Base-by-base conservation (phyloP, 2,329 filamentous ascomycete species). In the Colletotrichum filicis region DNA sequence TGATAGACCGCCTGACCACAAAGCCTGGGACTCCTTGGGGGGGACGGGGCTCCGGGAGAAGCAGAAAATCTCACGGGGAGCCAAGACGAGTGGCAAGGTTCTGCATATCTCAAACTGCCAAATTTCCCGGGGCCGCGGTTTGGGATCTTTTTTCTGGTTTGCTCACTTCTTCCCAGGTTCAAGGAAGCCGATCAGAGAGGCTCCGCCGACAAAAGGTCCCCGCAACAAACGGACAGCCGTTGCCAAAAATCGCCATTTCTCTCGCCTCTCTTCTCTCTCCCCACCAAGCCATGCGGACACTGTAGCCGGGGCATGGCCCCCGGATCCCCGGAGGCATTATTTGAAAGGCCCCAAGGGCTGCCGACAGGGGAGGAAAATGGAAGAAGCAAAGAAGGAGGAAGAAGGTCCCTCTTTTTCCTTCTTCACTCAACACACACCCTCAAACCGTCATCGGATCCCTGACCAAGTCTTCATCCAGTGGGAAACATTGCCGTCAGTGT, bases 121-220 rank as follows among this genome's bases (percentile, higher is more conserved):
- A 74, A 74, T 74, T 65, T 72, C 72, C 68, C 72, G 30, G 68
- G 68, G 72, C 59, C 64, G 46, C 55, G 72, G 72, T 68, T 72
- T 74, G 59, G 70, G 66, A 73, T 37, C 16, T 49, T 49, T 69
- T 58, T 24, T 46, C 30, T 32, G 30, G 30, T 32, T 73, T 57
- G 63, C 24, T 35, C 59, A 61, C 32, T 53, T 53, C 16, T 49
- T 71, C 19, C 35, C 52, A 24, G 28, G 53, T 5, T 52, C 55
- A 60, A 46, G 42, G 56, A n/a, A 9, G 49, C 16, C 30, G 57
- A 19, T 46, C 46, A n/a, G 22, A 22, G 49, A 26, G 5, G 22
- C 7, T 24, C 24, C 55, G 62, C 32, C 30, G 6, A 14, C 37
- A 63, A 62, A 63, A 52, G 52, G 19, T 3, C 46, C 52, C 52